phyloP scores from a whole-genome alignment of 2,329 filamentous ascomycete genomes.

The Colletotrichum echinochloae region DNA sequence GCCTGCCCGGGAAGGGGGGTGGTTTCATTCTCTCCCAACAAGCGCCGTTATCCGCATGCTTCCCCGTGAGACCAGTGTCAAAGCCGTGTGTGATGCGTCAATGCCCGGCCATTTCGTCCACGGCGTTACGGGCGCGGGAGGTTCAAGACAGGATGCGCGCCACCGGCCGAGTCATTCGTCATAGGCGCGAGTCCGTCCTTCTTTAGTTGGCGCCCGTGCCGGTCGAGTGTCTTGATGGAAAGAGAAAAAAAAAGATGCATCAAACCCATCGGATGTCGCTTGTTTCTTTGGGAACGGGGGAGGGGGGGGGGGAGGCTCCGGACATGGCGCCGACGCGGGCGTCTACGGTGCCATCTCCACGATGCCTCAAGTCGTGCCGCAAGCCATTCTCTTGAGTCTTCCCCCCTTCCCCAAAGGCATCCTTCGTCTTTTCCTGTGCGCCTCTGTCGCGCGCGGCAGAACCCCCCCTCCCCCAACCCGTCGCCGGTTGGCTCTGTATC shows the following conservation, averaged over 20 bases:
- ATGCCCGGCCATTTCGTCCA: background rate
- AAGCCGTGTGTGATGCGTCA: background rate
- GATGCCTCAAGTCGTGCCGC: background rate
- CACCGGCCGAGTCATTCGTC: slow-evolving; percentile 23
- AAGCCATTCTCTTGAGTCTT: background rate
- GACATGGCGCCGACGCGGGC: slow-evolving; percentile 14
- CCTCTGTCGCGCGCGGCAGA: background rate
- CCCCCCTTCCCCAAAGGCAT: background rate
- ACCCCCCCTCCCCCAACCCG: no score
- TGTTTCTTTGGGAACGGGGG: background rate
- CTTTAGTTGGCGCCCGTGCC: slow-evolving; percentile 8
- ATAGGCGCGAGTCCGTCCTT: slow-evolving; percentile 1
- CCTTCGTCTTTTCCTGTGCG: background rate
- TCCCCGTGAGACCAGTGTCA: background rate
- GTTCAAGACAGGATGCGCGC: slow-evolving; percentile 16
- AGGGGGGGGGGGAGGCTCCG: background rate
- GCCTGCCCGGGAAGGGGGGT: background rate
- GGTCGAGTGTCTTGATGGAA: background rate
- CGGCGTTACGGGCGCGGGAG: slow-evolving; percentile 26
- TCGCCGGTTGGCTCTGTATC: background rate
- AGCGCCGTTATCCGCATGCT: background rate
- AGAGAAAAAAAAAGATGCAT: background rate
- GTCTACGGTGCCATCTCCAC: background rate
- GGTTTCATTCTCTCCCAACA: background rate
- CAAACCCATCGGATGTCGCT: background rate